These are phyloP conservation scores for Mallotus japonicus DNA, from an alignment of 441 rosid species.

Conservation along the genomic window DNA sequence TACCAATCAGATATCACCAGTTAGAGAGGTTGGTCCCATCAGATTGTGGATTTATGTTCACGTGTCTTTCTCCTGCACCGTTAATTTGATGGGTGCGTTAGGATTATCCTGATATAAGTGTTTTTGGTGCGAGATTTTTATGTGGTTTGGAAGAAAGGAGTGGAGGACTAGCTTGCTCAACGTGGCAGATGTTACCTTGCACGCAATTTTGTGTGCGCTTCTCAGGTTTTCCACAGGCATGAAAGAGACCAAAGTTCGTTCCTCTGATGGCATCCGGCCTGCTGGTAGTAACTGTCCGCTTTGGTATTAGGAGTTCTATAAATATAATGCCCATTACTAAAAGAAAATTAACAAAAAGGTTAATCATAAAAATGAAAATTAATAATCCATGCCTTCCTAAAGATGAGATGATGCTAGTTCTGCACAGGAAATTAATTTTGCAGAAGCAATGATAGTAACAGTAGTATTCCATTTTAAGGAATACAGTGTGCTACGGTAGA, in stretches of 20 bases:
- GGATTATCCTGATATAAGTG: conserved; percentile 12
- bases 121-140: background rate
- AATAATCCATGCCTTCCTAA: too few species aligned
- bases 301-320: too few species aligned
- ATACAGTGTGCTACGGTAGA: too few species aligned
- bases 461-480: too few species aligned
- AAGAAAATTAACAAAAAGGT: too few species aligned
- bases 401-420: too few species aligned
- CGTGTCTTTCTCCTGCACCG: conserved; percentile 15
- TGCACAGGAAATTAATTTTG: too few species aligned
- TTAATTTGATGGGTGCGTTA: conserved; percentile 1
- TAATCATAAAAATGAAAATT: too few species aligned
- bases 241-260: background rate
- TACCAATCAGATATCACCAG: background rate
- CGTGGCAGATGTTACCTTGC: conserved; percentile 39
- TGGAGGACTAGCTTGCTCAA: conserved; percentile 25
- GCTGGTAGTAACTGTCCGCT: too few species aligned
- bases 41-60: conserved; percentile 13
- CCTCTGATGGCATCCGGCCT: too few species aligned
- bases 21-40: conserved; percentile 1
- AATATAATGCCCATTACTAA: too few species aligned
- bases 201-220: conserved; percentile 36
- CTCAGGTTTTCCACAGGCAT: conserved; percentile 35
- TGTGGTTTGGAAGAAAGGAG: conserved; percentile 21
- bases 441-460: too few species aligned